Conservation (phyloP, 73 alveolate genomes). For the Tetrahymena elliotti region DNA sequence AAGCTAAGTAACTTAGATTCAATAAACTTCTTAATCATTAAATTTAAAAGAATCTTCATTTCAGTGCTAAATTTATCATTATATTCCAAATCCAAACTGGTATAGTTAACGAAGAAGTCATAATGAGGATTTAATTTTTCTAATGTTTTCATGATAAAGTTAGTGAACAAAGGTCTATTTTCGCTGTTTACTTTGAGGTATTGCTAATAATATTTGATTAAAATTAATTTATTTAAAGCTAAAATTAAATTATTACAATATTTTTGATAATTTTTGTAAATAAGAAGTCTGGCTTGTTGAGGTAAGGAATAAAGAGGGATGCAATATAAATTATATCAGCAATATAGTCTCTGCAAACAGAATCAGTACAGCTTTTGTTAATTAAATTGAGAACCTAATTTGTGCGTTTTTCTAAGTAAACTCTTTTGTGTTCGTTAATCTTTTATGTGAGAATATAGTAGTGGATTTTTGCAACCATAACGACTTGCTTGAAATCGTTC, state of each 20-base stretch:
- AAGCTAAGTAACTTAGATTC: not conserved
- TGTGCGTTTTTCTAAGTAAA: not conserved
- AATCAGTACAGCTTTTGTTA: not conserved
- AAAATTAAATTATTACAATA: not conserved
- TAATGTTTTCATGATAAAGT: not conserved
- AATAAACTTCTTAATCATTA: not conserved
- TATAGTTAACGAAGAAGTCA: not conserved
- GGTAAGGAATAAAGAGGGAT: not conserved
- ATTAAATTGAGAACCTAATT: not conserved
- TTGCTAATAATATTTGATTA: not conserved
- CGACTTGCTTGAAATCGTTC: not conserved
- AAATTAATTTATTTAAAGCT: not conserved
- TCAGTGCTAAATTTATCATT: not conserved
- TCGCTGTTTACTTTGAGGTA: not conserved
- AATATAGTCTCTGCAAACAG: not conserved
- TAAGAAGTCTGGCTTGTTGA: not conserved
- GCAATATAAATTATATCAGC: not conserved
- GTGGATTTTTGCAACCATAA: not conserved
- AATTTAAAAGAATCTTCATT: not conserved
- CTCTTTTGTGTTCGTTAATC: not conserved
- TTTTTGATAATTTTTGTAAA: not conserved
- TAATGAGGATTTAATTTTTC: not conserved
- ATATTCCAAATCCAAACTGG: not conserved
- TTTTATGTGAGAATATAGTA: not conserved
- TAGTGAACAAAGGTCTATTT: not conserved